Percentiles rank a stretch among this genome's conserved stretches.
phyloP scores from a whole-genome alignment of 345 rosid species.

The Psidium friedrichsthalianum region DNA sequence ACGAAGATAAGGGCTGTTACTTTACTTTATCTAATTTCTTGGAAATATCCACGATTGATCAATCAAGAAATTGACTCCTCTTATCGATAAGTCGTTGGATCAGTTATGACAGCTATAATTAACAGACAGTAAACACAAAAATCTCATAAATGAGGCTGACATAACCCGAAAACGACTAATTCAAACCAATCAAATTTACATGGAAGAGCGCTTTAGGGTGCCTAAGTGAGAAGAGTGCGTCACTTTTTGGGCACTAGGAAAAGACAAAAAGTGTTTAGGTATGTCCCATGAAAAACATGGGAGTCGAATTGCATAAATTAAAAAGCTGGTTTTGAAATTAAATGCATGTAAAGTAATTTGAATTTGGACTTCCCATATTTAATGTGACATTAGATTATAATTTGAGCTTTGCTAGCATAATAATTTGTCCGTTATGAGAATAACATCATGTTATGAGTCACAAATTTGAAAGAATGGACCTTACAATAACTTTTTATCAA shows the following conservation, averaged over 20 bases:
- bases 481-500: too few species aligned
- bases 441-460: too few species aligned
- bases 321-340: neutral
- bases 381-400: too few species aligned
- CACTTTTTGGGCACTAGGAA: too few species aligned
- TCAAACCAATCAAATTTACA: neutral
- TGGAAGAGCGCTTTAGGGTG: neutral
- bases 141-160: neutral
- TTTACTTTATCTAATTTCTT: neutral
- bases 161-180: neutral
- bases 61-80: neutral
- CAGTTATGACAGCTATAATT: too few species aligned
- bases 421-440: too few species aligned
- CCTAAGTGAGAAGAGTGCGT: neutral
- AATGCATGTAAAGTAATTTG: neutral
- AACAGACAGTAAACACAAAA: neutral
- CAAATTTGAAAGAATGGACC: too few species aligned
- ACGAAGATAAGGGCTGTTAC: neutral
- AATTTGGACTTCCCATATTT: neutral
- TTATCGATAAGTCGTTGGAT: neutral
- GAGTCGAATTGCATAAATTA: too few species aligned
- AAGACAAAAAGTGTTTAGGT: too few species aligned
- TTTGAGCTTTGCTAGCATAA: too few species aligned
- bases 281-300: too few species aligned
- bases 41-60: neutral